Percentiles rank a stretch among this genome's conserved stretches.
Conservation (phyloP, 176 grass and related monocot species). For the Metroxylon sagu region DNA sequence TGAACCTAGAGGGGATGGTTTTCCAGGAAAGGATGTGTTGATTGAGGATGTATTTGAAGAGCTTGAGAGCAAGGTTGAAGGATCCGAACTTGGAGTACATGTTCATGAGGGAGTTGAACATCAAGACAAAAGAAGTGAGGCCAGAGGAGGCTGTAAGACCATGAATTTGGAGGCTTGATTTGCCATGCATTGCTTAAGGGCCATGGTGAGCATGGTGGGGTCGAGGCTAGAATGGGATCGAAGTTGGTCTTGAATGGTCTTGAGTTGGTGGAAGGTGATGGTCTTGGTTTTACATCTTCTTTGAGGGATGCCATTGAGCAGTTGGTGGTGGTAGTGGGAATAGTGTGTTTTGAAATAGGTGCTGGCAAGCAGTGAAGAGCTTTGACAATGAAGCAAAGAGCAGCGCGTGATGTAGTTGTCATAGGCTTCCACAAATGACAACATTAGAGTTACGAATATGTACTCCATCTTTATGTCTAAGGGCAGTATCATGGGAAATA, state of each 20-base stretch:
- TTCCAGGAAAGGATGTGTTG: conserved; percentile 67
- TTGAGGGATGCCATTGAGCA: conserved; percentile 27
- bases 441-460: no score
- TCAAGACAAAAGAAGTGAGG: conserved; percentile 29
- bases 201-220: conserved; percentile 32
- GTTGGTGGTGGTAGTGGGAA: conserved; percentile 24
- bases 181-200: conserved; percentile 8
- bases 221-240: conserved; percentile 16
- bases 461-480: no score
- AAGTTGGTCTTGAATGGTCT: not conserved
- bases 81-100: conserved; percentile 47
- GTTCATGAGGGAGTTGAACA: conserved; percentile 66
- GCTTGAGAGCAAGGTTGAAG: conserved; percentile 21
- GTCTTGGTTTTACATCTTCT: no score
- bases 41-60: conserved; percentile 29
- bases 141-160: conserved; percentile 35
- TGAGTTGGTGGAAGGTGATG: conserved; percentile 5
- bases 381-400: no score
- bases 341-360: no score
- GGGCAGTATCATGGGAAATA: no score
- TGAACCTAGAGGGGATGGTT: conserved; percentile 50
- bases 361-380: no score
- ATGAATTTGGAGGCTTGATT: conserved; percentile 42
- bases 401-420: no score
- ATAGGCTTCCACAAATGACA: no score